Conservation (phyloP, 108 stramenopile genomes). For the Nitzschia inconspicua region DNA sequence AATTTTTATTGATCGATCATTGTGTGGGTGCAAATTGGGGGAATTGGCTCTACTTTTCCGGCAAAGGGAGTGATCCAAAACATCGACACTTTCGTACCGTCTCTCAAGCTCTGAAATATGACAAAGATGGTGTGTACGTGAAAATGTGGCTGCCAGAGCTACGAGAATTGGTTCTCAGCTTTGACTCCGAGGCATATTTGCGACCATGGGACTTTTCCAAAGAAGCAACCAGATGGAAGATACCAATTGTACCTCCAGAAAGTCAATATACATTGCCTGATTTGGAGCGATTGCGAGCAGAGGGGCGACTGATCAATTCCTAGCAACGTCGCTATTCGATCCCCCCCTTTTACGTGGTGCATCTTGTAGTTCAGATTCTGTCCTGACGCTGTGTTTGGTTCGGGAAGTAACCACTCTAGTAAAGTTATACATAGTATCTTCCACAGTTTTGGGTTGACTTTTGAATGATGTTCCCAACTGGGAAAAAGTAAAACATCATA, state of each 20-base stretch:
- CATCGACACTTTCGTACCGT: slow-evolving; percentile 70
- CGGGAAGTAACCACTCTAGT: no score
- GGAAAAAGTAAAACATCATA: no score
- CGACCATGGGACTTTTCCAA: slow-evolving; percentile 59
- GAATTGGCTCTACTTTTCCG: slow-evolving; percentile 89
- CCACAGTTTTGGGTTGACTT: no score
- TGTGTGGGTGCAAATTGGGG: slow-evolving; percentile 87
- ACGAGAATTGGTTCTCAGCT: not conserved
- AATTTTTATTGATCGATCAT: slow-evolving; percentile 81
- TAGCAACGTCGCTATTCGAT: no score
- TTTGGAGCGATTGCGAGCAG: slow-evolving; percentile 7
- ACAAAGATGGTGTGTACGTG: slow-evolving; percentile 70
- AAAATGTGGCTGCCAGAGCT: slow-evolving; percentile 77
- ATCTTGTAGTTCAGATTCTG: no score
- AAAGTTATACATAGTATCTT: no score
- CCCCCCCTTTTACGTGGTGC: no score
- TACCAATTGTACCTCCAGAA: slow-evolving; percentile 46
- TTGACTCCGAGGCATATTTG: slow-evolving; percentile 33
- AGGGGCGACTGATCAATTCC: not conserved
- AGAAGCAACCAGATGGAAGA: slow-evolving; percentile 19
- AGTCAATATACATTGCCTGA: slow-evolving; percentile 67
- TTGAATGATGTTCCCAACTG: no score
- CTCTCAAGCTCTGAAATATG: slow-evolving; percentile 76
- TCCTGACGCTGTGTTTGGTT: no score
- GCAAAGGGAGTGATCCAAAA: slow-evolving; percentile 80